Evolutionary conservation across 2,329 filamentous ascomycete species (phyloP), one percentile per base, ranked within the genome.

Genomic region (Penicillium sp.): DNA sequence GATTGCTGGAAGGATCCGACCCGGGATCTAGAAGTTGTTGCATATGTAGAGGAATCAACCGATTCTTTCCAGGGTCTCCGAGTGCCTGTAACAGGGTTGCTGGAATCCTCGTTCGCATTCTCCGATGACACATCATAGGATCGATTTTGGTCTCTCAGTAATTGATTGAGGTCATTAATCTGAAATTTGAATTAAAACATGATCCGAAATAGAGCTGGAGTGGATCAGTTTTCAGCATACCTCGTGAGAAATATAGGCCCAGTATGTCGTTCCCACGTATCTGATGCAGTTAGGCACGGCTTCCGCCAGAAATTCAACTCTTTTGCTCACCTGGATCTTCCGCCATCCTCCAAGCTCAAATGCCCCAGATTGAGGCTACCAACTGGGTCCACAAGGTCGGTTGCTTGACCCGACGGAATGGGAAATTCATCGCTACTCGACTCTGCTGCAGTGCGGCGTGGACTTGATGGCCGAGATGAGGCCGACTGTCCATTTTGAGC

Each of bases 191-290:
- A 47, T 64, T 53, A 64, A 58, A 56, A 22, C 3, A 1, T 8
- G 24, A 37, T 40, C 15, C 9, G 15, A 2, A 15, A 28, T 26
- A 7, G 8, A 33, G 19, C 4, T 3, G 33, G 17, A 2, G 9
- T 49, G 2, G 40, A 17, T 4, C 4, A 6, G 3, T n/a, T 22
- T 15, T 15, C 10, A 38, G 10, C 59, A 58, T 75, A 80, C 78
- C 72, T 81, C 78, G 37, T 78, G 74, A 9, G 78, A 79, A 35
- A 81, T 79, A 67, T 80, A 81, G 28, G 79, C 79, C 78, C 78
- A 81, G 61, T 80, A 81, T 12, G 79, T 81, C 6, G 78, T 80
- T 24, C 78, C 78, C 24, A 81, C 79, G 62, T 81, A 81, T 73
- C 79, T 79, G 59, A 54, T 17, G 19, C 47, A 47, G 28, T 63